A percentile compares a stretch with the other conserved stretches of the same genome.
Conservation (phyloP, 2,329 filamentous ascomycete species). For the Sporothrix brasiliensis region DNA sequence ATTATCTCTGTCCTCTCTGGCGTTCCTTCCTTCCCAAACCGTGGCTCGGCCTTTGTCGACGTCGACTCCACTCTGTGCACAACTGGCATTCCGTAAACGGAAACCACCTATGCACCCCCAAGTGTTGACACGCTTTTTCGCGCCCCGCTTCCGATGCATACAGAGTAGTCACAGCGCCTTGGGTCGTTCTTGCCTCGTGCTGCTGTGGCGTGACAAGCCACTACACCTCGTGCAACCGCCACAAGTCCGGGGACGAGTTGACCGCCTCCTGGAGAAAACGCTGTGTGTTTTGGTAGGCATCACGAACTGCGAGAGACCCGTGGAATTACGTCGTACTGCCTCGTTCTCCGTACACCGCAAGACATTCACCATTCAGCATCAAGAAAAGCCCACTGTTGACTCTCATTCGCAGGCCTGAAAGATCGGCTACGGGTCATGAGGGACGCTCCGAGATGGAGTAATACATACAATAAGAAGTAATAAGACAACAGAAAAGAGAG, state of each 20-base stretch:
- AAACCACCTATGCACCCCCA: not conserved
- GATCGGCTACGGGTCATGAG: constrained; percentile 6
- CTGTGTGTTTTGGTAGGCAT: too few relatives aligned
- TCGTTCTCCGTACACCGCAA: not conserved
- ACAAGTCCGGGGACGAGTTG: not conserved
- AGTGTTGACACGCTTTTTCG: not conserved
- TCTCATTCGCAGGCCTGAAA: not conserved
- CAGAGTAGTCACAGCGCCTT: not conserved
- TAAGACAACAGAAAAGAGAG: not conserved
- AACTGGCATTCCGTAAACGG: not conserved
- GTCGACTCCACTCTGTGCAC: not conserved
- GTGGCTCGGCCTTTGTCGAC: not conserved
- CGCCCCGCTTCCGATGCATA: not conserved
- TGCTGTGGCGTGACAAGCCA: not conserved
- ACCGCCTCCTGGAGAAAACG: not conserved
- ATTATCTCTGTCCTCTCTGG: not conserved
- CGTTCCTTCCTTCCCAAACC: too few relatives aligned
- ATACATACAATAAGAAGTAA: not conserved
- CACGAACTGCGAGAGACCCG: too few relatives aligned
- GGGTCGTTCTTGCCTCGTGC: constrained; percentile 3
- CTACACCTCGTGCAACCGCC: not conserved
- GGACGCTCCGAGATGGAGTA: not conserved
- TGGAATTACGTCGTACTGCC: too few relatives aligned
- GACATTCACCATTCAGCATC: too few relatives aligned
- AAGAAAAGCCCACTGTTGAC: not conserved